These are phyloP conservation scores for Pichia sp. DNA, from an alignment of 1,139 yeast species.

Conservation along the genomic window DNA sequence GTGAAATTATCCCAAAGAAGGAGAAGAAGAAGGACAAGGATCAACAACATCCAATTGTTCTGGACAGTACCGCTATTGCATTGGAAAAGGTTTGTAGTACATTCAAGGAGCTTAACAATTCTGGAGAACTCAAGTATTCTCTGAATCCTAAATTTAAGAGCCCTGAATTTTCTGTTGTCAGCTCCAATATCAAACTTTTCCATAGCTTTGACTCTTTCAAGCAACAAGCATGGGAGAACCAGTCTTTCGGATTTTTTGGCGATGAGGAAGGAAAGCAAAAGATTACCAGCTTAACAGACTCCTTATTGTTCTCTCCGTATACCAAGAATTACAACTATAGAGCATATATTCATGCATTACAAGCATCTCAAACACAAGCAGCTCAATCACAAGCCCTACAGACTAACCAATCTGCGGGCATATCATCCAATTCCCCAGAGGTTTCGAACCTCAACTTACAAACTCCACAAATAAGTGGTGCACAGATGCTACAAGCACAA, in stretches of 20 bases:
- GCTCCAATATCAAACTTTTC: slow-evolving; percentile 15
- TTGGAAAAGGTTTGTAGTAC: slow-evolving; percentile 23
- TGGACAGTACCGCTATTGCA: slow-evolving; percentile 20
- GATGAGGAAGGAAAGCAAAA: slow-evolving; percentile 17
- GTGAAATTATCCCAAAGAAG: slow-evolving; percentile 12
- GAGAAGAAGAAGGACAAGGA: slow-evolving; percentile 27
- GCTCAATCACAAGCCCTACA: slow-evolving; percentile 30
- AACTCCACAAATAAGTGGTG: no score
- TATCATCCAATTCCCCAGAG: not conserved
- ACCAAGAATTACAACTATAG: slow-evolving; percentile 31
- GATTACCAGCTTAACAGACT: slow-evolving; percentile 23
- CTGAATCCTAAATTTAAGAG: slow-evolving; percentile 19
- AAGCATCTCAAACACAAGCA: slow-evolving; percentile 27
- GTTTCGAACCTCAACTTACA: not conserved
- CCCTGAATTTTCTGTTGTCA: slow-evolving; percentile 5
- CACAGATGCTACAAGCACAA: slow-evolving; percentile 2
- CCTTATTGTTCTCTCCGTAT: slow-evolving; percentile 30
- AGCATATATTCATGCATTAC: slow-evolving; percentile 12
- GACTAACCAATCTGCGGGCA: no score
- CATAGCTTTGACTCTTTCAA: slow-evolving; percentile 16
- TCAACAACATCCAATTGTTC: slow-evolving; percentile 19
- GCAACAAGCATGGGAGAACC: not conserved
- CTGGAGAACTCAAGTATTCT: slow-evolving; percentile 17
- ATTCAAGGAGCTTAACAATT: slow-evolving; percentile 18
- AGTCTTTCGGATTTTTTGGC: slow-evolving; percentile 10